Base-by-base conservation (phyloP, 768 basidiomycete species). In the Sarcomyxa edulis region DNA sequence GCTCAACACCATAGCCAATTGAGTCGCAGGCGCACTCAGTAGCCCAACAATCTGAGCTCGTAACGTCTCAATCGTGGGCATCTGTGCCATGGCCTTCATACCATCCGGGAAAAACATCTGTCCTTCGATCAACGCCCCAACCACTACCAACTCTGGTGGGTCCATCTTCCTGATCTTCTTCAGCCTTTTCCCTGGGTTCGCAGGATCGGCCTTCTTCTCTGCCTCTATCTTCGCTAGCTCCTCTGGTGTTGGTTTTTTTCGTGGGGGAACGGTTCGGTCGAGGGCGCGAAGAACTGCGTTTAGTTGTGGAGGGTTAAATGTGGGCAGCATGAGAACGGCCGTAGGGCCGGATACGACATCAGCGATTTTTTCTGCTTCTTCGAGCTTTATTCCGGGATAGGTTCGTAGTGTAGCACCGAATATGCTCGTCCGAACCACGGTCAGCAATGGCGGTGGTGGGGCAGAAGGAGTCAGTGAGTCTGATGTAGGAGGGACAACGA, bases 21-120 rank as follows among this genome's bases (percentile, higher is more conserved):
- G 83, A 44, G 74, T 68, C 8, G 76, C 81, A 30, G 88, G 89
- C 10, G 78, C 69, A 41, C 82, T 82, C 44, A 97, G 56, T 60
- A 96, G 45, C 6, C 92, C 93, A 10, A 94, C 83, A 40, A 97
- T 71, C 59, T 95, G 91, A 12, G 81, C 81, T 37, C 84, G 64
- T 44, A 96, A 59, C 2, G 77, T 81, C 26, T 85, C 84, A 51
- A 95, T 59, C 30, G 83, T 76, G 15, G 92, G 93, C 37, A 95
- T 61, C 49, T 78, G 76, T 22, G 81, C 76, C 4, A 92, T 76
- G 10, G 76, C 69, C 53, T 69, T 64, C 39, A 92, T 62, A 5
- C 71, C 71, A 7, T 69, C 59, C 14, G 75, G 69, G 36, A 78
- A 65, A 56, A 93, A 75, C 40, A 88, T 66, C 44, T 72, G 66